Evolutionary conservation across 768 basidiomycete species (phyloP).

Genomic region (Hericium coralloides): DNA sequence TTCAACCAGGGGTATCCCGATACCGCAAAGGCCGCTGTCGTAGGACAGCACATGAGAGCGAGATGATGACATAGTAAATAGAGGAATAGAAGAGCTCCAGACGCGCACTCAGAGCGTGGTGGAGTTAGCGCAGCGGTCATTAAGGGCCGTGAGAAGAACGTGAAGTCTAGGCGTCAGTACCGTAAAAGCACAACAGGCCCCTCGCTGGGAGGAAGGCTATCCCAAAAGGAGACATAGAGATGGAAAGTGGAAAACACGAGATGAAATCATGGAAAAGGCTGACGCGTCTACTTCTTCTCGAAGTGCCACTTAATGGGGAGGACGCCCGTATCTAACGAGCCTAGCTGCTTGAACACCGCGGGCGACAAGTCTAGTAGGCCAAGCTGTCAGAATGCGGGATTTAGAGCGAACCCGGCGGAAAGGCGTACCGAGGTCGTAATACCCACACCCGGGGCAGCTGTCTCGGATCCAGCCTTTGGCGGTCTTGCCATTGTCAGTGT

Average conservation of each 20-base stretch:
- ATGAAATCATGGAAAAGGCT: too few species aligned
- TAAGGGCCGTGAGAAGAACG: too few species aligned
- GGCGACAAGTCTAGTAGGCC: constrained; percentile 10
- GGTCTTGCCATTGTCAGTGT: constrained; percentile 3
- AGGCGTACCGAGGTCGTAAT: constrained; percentile 9
- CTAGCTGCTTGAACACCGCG: constrained; percentile 1
- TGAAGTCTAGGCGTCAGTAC: too few species aligned
- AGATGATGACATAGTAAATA: neutral
- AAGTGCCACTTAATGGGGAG: constrained; percentile 2
- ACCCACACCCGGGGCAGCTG: constrained; percentile 9
- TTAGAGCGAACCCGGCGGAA: neutral
- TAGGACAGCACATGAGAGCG: neutral
- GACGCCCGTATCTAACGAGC: neutral
- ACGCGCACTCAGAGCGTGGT: neutral
- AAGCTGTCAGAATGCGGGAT: neutral
- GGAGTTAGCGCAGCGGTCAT: too few species aligned
- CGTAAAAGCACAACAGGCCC: neutral
- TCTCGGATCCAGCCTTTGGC: constrained; percentile 4
- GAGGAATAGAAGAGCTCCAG: neutral
- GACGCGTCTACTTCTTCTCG: neutral
- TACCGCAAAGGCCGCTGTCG: neutral
- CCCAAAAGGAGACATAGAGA: neutral
- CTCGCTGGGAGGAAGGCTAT: neutral
- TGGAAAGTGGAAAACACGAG: neutral
- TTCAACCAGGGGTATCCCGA: neutral